Evolutionary conservation across 2,329 filamentous ascomycete species (phyloP).

Genomic region (Chrysosphaeria jannelii): DNA sequence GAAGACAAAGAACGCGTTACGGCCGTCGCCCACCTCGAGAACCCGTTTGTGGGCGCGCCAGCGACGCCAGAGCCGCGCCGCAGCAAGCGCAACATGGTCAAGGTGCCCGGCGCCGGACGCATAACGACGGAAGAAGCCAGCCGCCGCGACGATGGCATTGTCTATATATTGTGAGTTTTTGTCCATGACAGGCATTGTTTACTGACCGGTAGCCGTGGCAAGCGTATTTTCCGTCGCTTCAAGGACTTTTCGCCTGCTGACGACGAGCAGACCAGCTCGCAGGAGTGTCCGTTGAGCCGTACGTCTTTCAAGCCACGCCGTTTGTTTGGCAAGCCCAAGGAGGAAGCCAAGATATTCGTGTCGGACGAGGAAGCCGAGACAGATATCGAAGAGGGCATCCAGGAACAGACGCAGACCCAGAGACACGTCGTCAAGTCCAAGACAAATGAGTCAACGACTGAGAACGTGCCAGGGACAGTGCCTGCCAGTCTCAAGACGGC

Average conservation of each 20-base stretch:
- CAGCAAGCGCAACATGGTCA: constrained; percentile 23
- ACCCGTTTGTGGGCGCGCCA: constrained; percentile 32
- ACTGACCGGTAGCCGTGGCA: constrained; percentile 34
- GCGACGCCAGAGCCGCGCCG: constrained; percentile 14
- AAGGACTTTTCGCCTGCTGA: too few species aligned
- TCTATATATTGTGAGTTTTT: constrained; percentile 44
- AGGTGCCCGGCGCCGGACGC: constrained; percentile 24
- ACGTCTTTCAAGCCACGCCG: constrained; percentile 35
- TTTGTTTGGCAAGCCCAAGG: constrained; percentile 25
- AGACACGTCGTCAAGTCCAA: too few species aligned
- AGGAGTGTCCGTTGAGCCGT: constrained; percentile 2
- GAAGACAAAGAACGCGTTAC: constrained; percentile 55
- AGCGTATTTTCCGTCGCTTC: constrained; percentile 47
- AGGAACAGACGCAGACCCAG: too few species aligned
- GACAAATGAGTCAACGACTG: constrained; percentile 11
- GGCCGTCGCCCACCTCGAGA: constrained; percentile 31
- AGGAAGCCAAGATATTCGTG: constrained; percentile 12
- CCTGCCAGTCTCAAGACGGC: constrained; percentile 10
- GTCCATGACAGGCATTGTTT: constrained; percentile 15
- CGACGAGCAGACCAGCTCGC: not conserved
- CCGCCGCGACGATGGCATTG: constrained; percentile 36
- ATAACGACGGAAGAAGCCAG: constrained; percentile 31
- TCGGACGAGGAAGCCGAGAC: constrained; percentile 30
- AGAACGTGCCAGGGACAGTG: constrained; percentile 24
- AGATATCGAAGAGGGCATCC: constrained; percentile 22